Evolutionary conservation across 228 moss, liverwort and hornwort genomes (phyloP), one percentile per base, ranked within the genome.

Genomic region (Sphagnum fallax): DNA sequence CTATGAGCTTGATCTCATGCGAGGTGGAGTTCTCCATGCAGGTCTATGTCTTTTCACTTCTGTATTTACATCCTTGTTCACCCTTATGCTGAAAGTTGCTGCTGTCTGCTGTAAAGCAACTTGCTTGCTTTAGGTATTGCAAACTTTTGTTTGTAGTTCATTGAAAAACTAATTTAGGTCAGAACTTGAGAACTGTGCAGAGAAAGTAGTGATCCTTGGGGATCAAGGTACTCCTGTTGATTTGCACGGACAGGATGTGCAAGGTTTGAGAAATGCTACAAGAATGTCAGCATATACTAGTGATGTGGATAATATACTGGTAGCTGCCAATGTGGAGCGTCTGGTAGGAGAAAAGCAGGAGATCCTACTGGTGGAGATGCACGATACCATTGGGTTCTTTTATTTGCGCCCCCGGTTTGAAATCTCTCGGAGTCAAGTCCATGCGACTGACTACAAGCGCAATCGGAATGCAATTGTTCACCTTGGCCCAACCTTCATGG

Each of bases 1-100:
- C 47, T 90, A 92, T 74, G 98, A 98, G 74, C 85, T 98, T 70
- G 94, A 98, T n/a, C 84, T 98, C 5, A 83, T 93, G 91, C 91
- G 91, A 15, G 91, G 88, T 50, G 98, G 98, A 4, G 85, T 92
- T 13, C 84, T 98, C 70, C 91, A 89, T 79, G 98, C 94, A 65
- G 87, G 98, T 87, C 62, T 55, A 7, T 55, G 55, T 8, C 55
- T 4, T 32, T 32, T 2, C 32, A 32, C 32, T 32, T 32, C 32
- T 32, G 32, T 32, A 32, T 32, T 32, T 32, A 32, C 32, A 32
- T 32, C 32, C 32, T 32, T 32, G 32, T 32, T 32, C 32, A 32
- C 32, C 32, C 32, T 32, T 32, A 32, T 32, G 32, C 32, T 3
- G 32, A 32, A 32, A 32, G 32, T 32, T 32, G 32, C 32, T 32